A percentile compares a stretch with the other conserved stretches of the same genome.
These are phyloP conservation scores for Backusella parvicylindrica DNA, from an alignment of 192 early-diverging fungal genomes.

Conservation along the genomic window DNA sequence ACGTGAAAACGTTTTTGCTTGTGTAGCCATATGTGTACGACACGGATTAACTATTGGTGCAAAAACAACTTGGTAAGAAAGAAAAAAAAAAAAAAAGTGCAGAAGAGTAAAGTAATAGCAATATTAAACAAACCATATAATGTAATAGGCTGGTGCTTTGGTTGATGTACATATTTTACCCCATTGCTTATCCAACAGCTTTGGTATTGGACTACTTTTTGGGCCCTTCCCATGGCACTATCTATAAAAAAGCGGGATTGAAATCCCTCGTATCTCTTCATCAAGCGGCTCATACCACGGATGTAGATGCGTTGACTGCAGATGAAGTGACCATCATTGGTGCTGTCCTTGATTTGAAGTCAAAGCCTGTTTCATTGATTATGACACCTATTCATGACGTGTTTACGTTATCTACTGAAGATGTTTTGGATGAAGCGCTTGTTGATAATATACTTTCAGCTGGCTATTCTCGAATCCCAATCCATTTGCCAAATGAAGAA, in stretches of 20 bases:
- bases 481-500: slow-evolving; percentile 52
- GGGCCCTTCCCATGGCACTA: slow-evolving; percentile 81
- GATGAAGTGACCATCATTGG: slow-evolving; percentile 80
- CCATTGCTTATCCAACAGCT: slow-evolving; percentile 83
- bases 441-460: slow-evolving; percentile 55
- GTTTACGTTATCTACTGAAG: slow-evolving; percentile 59
- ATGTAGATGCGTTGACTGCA: slow-evolving; percentile 60
- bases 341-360: slow-evolving; percentile 69
- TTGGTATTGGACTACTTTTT: slow-evolving; percentile 79
- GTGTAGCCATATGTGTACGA: slow-evolving; percentile 76
- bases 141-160: slow-evolving; percentile 49
- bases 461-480: slow-evolving; percentile 75
- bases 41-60: slow-evolving; percentile 91
- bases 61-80: slow-evolving; percentile 64
- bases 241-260: slow-evolving; percentile 73
- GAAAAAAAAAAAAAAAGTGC: not conserved
- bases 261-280: slow-evolving; percentile 77
- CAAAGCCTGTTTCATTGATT: slow-evolving; percentile 61
- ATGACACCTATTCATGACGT: slow-evolving; percentile 71
- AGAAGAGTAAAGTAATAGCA: no score
- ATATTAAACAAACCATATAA: no score
- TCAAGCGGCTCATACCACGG: slow-evolving; percentile 47
- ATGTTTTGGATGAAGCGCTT: slow-evolving; percentile 50
- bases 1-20: not conserved
- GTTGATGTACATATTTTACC: slow-evolving; percentile 63